These are phyloP conservation scores for Mucor mucedo DNA, from an alignment of 371 early-diverging fungal genomes.

Conservation along the genomic window DNA sequence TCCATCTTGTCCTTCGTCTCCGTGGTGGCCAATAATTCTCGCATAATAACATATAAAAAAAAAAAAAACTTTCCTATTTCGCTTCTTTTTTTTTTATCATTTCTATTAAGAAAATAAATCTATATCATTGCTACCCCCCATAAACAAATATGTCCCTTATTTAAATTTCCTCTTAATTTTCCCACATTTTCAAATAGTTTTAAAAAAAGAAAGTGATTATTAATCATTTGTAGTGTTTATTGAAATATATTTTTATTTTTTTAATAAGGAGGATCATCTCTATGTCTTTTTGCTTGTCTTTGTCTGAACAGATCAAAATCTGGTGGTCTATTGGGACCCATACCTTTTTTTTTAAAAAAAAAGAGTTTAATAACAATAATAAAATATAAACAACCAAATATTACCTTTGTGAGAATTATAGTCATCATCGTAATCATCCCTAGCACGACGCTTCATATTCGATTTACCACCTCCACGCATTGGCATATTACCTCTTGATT, in stretches of 20 bases:
- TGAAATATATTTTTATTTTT: slow-evolving; percentile 2
- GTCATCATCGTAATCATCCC: slow-evolving; percentile 63
- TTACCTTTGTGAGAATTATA: slow-evolving; percentile 48
- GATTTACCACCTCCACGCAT: slow-evolving; percentile 28
- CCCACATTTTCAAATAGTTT: neutral
- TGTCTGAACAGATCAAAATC: slow-evolving; percentile 65
- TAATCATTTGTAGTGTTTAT: neutral
- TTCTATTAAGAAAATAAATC: neutral
- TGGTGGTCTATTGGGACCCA: slow-evolving; percentile 66
- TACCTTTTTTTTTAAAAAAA: slow-evolving; percentile 40
- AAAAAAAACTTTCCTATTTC: slow-evolving; percentile 88
- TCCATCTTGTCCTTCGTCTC: slow-evolving; percentile 31
- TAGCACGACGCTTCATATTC: slow-evolving; percentile 43
- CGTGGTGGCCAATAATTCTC: slow-evolving; percentile 48
- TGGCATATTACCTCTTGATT: slow-evolving; percentile 19
- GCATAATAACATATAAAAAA: slow-evolving; percentile 90
- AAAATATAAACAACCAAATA: neutral
- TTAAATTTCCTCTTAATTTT: neutral
- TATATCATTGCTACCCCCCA: too few relatives aligned
- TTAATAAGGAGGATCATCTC: slow-evolving; percentile 51
- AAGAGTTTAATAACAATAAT: neutral
- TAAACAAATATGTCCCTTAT: neutral
- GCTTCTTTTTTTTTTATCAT: neutral
- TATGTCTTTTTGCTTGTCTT: slow-evolving; percentile 60
- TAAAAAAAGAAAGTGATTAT: neutral